Evolutionary conservation across 371 early-diverging fungal species (phyloP).

Genomic region (Mucor indicus): DNA sequence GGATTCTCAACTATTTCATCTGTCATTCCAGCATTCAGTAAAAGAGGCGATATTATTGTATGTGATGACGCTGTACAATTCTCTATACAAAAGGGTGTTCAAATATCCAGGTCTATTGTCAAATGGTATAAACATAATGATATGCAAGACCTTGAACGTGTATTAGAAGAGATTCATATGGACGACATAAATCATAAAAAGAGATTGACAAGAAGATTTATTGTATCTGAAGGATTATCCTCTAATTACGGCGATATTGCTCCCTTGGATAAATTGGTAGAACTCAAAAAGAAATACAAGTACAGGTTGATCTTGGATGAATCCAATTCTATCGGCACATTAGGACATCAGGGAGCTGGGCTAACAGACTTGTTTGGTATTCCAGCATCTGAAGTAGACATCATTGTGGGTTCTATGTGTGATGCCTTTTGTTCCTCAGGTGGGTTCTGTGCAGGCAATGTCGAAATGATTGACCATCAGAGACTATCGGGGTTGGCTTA

Average conservation of each 20-base stretch:
- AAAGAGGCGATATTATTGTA: constrained; percentile 95
- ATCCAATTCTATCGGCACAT: constrained; percentile 88
- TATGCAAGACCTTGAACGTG: constrained; percentile 85
- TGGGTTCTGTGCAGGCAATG: constrained; percentile 93
- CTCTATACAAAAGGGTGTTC: constrained; percentile 89
- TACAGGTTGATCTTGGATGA: constrained; percentile 98
- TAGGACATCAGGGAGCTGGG: constrained; percentile 91
- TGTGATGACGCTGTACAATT: constrained; percentile 89
- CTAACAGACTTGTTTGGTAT: constrained; percentile 83
- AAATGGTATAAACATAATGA: constrained; percentile 96
- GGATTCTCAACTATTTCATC: constrained; percentile 92
- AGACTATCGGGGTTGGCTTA: constrained; percentile 93
- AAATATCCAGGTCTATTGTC: constrained; percentile 86
- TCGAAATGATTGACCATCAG: constrained; percentile 92
- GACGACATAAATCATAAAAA: constrained; percentile 65
- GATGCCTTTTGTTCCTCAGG: constrained; percentile 88
- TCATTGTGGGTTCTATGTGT: constrained; percentile 91
- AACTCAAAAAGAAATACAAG: constrained; percentile 94
- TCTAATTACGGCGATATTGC: constrained; percentile 91
- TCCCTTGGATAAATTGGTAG: constrained; percentile 80
- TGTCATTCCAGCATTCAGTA: constrained; percentile 98
- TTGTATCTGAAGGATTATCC: constrained; percentile 97
- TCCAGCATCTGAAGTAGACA: constrained; percentile 83
- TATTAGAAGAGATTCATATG: constrained; percentile 72
- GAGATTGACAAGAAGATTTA: constrained; percentile 88